Percentiles rank a stretch among this genome's conserved stretches.
phyloP scores from a whole-genome alignment of 768 basidiomycete genomes.

The Russula virescens region DNA sequence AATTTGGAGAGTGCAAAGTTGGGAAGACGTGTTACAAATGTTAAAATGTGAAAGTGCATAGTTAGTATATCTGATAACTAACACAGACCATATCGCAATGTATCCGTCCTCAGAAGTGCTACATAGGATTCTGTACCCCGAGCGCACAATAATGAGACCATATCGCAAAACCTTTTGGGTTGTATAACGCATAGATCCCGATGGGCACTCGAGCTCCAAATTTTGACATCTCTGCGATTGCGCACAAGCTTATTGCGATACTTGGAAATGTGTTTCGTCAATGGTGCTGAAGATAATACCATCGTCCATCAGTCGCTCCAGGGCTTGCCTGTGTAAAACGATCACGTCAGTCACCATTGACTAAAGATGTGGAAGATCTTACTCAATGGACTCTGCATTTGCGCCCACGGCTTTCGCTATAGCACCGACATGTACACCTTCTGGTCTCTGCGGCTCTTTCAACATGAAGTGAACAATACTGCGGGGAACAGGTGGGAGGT shows the following conservation, averaged over 20 bases:
- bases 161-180: background rate
- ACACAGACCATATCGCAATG: background rate
- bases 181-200: background rate
- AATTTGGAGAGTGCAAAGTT: slow-evolving; percentile 16
- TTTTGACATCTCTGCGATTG: background rate
- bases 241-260: slow-evolving; percentile 34
- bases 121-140: too few species aligned
- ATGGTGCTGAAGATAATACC: slow-evolving; percentile 76
- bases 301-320: slow-evolving; percentile 74
- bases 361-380: slow-evolving; percentile 8
- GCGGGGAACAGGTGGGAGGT: slow-evolving; percentile 55
- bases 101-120: too few species aligned
- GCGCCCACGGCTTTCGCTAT: slow-evolving; percentile 63
- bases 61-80: background rate
- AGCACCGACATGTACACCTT: slow-evolving; percentile 69
- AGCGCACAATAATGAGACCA: too few species aligned
- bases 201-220: background rate
- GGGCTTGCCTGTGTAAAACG: slow-evolving; percentile 46
- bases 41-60: background rate
- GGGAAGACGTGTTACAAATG: slow-evolving; percentile 12
- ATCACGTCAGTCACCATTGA: background rate
- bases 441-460: slow-evolving; percentile 39
- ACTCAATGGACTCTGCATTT: slow-evolving; percentile 54
- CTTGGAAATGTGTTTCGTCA: slow-evolving; percentile 72
- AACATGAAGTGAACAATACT: slow-evolving; percentile 63